Conservation (phyloP, 371 early-diverging fungal species). For the Fennellomyces sp. region DNA sequence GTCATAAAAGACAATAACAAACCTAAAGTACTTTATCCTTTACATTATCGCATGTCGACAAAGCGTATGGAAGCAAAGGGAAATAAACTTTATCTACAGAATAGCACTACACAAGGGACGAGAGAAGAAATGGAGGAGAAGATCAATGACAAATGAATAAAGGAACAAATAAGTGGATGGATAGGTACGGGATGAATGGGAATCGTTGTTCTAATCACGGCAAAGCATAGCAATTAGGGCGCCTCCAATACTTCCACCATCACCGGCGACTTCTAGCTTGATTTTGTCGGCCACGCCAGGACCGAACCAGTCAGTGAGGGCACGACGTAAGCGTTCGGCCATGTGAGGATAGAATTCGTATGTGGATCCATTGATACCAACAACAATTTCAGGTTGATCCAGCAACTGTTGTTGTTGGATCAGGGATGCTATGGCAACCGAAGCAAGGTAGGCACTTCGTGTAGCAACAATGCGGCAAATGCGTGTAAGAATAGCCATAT, state of each 20-base stretch:
- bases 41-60: too few species aligned
- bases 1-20: background rate
- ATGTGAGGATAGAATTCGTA: slow-evolving; percentile 46
- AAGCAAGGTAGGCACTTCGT: slow-evolving; percentile 34
- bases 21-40: too few species aligned
- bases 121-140: background rate
- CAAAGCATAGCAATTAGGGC: slow-evolving; percentile 50
- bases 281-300: slow-evolving; percentile 25
- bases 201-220: background rate
- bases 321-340: slow-evolving; percentile 35
- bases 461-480: slow-evolving; percentile 32
- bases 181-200: background rate
- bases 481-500: slow-evolving; percentile 35
- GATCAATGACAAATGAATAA: background rate
- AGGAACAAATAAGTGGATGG: too few species aligned
- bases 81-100: slow-evolving; percentile 1
- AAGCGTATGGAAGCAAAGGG: background rate
- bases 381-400: slow-evolving; percentile 24
- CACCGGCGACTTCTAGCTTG: slow-evolving; percentile 39
- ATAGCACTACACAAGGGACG: background rate
- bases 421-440: slow-evolving; percentile 34
- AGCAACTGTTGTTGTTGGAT: slow-evolving; percentile 32
- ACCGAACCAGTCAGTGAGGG: slow-evolving; percentile 41
- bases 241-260: slow-evolving; percentile 51
- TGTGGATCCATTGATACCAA: slow-evolving; percentile 43